phyloP scores from a whole-genome alignment of 495 filamentous ascomycete species.

The Beverwykella pulmonaria region DNA sequence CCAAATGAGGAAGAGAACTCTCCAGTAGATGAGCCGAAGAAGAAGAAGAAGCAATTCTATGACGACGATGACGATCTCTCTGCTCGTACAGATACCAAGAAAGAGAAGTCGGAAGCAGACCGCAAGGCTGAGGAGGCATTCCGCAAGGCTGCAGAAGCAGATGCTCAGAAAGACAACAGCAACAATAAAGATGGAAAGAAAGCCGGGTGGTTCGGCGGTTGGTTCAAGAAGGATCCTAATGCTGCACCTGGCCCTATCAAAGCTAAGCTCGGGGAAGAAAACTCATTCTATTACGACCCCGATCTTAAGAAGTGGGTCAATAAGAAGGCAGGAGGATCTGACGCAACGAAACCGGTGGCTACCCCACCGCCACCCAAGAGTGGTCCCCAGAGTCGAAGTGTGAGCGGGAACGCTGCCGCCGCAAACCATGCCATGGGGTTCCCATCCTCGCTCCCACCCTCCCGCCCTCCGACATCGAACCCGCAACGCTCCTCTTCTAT shows the following conservation, averaged over 20 bases:
- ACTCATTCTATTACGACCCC: conserved; percentile 88
- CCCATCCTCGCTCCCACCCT: conserved; percentile 19
- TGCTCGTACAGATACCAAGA: conserved; percentile 55
- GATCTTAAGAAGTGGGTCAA: conserved; percentile 98
- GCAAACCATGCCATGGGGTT: conserved; percentile 24
- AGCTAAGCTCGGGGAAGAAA: conserved; percentile 94
- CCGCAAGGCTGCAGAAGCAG: conserved; percentile 80
- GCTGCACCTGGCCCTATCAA: conserved; percentile 69
- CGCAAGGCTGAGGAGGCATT: conserved; percentile 73
- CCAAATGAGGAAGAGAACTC: conserved; percentile 44
- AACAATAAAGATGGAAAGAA: conserved; percentile 36
- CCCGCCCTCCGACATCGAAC: conserved; percentile 25
- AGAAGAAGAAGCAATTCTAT: conserved; percentile 79
- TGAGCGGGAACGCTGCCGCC: conserved; percentile 20
- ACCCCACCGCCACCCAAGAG: conserved; percentile 52
- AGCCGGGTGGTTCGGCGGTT: conserved; percentile 77
- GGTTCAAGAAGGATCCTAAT: conserved; percentile 77
- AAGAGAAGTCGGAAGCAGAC: conserved; percentile 53
- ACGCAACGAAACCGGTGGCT: conserved; percentile 39
- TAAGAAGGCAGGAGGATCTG: conserved; percentile 70
- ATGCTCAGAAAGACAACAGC: conserved; percentile 53
- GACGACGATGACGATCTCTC: conserved; percentile 68
- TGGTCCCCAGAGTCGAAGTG: conserved; percentile 33
- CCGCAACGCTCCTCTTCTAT: conserved; percentile 32
- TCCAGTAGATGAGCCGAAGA: conserved; percentile 46